Base-by-base conservation (phyloP, 805 yeast genomes). In the Ogataea angusta region DNA sequence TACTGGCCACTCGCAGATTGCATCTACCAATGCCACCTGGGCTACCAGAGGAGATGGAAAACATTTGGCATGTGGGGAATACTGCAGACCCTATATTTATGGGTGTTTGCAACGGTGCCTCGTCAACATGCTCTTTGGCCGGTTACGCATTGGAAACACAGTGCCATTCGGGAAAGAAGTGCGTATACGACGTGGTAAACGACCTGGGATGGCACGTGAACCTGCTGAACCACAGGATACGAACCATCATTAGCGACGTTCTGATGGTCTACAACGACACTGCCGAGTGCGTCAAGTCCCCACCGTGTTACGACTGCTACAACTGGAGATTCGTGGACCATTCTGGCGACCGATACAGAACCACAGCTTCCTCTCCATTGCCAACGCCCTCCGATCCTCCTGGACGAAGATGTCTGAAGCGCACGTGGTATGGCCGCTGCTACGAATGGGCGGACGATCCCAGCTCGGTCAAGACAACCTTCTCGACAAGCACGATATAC, bases 61-160 rank as follows among this genome's bases (percentile, higher is more conserved):
- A 86, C 48, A 76, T 93, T 8, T 93, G 95, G 95, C 97, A 93
- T 59, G 68, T 93, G 57, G 99, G 99, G 3, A 91, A 93, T 60
- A 93, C 93, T 2, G 98, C 96, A 0, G 99, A 93, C 60, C 99
- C 99, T 1, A 86, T 93, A 2, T 93, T 73, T 56, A 84, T 90
- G 91, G 99, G 99, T 0, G 90, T 88, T 7, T 93, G 99, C 60
- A 89, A 85, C 56, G 99, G 99, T 8, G 95, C 93, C 1, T 79
- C 91, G 4, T 82, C 95, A 0, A 64, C 90, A 2, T 93, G 99
- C 62, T 81, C 91, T 45, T 72, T 87, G 7, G 96, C 86, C 1
- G 99, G 99, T 0, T 93, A 88, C 62, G 99, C 98, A 9, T 82
- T 93, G 96, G 99, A 93, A 56, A 82, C 96, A 0, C 82, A 82